phyloP scores from a whole-genome alignment of 108 stramenopile species.

The Conticribra guillardii region DNA sequence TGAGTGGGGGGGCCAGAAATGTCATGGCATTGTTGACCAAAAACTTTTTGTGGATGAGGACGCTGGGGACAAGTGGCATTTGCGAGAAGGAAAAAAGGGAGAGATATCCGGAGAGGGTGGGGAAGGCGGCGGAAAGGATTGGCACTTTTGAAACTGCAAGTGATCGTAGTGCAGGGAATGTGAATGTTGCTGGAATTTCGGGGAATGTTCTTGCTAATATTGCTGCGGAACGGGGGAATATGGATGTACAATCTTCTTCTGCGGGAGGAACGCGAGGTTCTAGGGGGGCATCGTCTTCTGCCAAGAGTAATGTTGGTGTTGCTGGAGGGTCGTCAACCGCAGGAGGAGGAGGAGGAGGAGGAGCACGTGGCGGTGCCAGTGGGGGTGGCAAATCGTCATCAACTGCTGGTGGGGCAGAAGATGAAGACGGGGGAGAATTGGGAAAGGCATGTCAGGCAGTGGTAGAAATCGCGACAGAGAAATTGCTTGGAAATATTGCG shows the following conservation, averaged over 20 bases:
- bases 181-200: no score
- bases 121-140: conserved; percentile 35
- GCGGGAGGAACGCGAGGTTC: no score
- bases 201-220: no score
- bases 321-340: no score
- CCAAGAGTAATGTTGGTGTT: no score
- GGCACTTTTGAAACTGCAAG: conserved; percentile 9
- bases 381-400: no score
- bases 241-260: no score
- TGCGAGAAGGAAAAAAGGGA: conserved; percentile 40
- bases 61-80: conserved; percentile 48
- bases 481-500: conserved; percentile 44
- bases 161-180: neutral
- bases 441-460: conserved; percentile 51
- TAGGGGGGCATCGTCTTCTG: no score
- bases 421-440: conserved; percentile 34
- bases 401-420: neutral
- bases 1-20: conserved; percentile 65
- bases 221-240: no score
- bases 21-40: conserved; percentile 81
- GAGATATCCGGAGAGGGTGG: conserved; percentile 30
- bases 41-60: conserved; percentile 91
- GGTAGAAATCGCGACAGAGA: conserved; percentile 49
- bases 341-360: no score
- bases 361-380: no score